Evolutionary conservation across 179 eudicot genomes (phyloP), one percentile per base, ranked within the genome.

Genomic region (Nepenthes alata): DNA sequence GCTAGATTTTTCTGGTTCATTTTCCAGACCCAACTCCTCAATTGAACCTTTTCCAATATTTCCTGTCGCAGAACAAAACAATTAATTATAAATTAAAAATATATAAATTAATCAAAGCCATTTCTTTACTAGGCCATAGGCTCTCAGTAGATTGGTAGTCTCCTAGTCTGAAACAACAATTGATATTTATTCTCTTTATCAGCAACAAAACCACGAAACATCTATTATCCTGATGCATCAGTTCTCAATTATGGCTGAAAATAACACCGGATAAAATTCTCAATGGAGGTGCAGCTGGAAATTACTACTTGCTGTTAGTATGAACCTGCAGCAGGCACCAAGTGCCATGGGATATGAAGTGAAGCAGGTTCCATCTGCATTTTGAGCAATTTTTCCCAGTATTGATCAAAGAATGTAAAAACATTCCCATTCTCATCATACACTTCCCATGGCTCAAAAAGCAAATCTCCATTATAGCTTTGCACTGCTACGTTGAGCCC

Each of bases 381-480:
- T 72, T 61, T 65, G 70, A 81, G 59, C 72, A 91, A 89, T 74
- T 85, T 93, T 35, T 78, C 74, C 99, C 99, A 93, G 59, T 80
- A 93, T 13, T 83, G 71, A 55, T 80, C 73, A 66, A 93, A 93
- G 58, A 81, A 79, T 8, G 95, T 90, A 75, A 85, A 85, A 67
- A 91, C 85, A 59, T 75, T 71, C 11, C 95, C 89, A 12, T 75
- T 76, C 39, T 86, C 89, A 70, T 93, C 95, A 69, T 80, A 82
- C 44, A 87, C 77, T 58, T 90, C 97, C 99, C 99, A 90, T 52
- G 99, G 99, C 70, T 93, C 99, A 63, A 80, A 81, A 71, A 93
- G 77, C 71, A 93, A 75, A 60, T 93, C 97, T 45, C 87, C 91
- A 58, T 90, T 93, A 68, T 79, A 89, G 78, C 87, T 87, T 61